These are phyloP conservation scores for Grosmannia clavigera DNA, from an alignment of 2,329 filamentous ascomycete species.

Conservation along the genomic window DNA sequence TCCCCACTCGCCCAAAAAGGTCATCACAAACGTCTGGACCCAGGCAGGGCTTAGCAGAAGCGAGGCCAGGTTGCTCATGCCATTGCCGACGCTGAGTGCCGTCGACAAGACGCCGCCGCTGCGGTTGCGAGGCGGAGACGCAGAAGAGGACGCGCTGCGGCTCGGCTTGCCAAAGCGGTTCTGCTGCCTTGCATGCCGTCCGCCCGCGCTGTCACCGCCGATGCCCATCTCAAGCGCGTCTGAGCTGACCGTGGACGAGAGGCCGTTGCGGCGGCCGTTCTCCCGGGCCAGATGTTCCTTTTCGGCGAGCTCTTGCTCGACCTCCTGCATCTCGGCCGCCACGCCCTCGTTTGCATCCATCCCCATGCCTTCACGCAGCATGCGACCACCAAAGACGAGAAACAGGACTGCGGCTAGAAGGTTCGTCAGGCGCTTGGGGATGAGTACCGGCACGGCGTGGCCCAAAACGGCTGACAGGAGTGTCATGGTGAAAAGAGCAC, in stretches of 20 bases:
- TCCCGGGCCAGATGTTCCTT: slow-evolving; percentile 70
- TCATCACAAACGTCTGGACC: slow-evolving; percentile 99
- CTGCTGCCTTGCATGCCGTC: slow-evolving; percentile 57
- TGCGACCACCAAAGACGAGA: slow-evolving; percentile 74
- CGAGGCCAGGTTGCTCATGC: slow-evolving; percentile 75
- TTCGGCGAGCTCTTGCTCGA: slow-evolving; percentile 85
- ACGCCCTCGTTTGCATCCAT: slow-evolving; percentile 89
- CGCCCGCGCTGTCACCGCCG: slow-evolving; percentile 23
- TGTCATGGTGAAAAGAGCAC: slow-evolving; percentile 86
- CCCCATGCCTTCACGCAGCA: slow-evolving; percentile 73
- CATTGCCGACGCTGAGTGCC: slow-evolving; percentile 35
- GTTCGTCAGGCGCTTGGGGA: slow-evolving; percentile 84
- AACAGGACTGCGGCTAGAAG: slow-evolving; percentile 78
- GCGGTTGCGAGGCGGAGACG: slow-evolving; percentile 53
- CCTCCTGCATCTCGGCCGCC: slow-evolving; percentile 94
- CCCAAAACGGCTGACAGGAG: slow-evolving; percentile 85
- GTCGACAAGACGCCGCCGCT: slow-evolving; percentile 40
- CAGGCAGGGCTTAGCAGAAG: slow-evolving; percentile 87
- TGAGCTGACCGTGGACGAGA: slow-evolving; percentile 29
- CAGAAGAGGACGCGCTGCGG: slow-evolving; percentile 68
- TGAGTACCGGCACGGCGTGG: slow-evolving; percentile 78
- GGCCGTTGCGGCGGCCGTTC: slow-evolving; percentile 46
- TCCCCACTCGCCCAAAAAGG: slow-evolving; percentile 95
- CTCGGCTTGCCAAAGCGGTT: slow-evolving; percentile 69
- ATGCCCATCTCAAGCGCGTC: slow-evolving; percentile 74